Percentiles rank a stretch among this genome's conserved stretches.
These are phyloP conservation scores for Penicillium sp. DNA, from an alignment of 2,329 filamentous ascomycete species.

Conservation along the genomic window DNA sequence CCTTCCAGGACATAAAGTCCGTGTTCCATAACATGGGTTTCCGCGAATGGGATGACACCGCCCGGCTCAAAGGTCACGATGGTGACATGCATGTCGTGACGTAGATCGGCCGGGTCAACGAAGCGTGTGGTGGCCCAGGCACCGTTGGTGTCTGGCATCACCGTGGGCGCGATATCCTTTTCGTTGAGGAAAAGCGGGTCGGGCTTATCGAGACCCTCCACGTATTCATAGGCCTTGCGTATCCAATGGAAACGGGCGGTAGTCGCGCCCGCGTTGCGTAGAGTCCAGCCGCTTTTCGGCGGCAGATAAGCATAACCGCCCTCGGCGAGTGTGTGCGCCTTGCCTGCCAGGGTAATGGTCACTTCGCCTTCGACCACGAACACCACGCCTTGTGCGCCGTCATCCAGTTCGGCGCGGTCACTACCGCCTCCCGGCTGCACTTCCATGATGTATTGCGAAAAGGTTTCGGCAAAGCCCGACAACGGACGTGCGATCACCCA, in stretches of 20 bases:
- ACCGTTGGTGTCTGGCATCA: conserved; percentile 25
- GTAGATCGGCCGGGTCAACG: conserved; percentile 24
- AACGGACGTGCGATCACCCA: conserved; percentile 27
- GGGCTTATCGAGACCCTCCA: conserved; percentile 23
- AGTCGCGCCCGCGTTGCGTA: conserved; percentile 16
- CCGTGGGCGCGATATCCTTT: conserved; percentile 20
- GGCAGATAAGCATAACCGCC: conserved; percentile 26
- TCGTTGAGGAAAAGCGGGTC: conserved; percentile 25
- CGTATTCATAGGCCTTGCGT: conserved; percentile 24
- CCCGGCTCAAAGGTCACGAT: conserved; percentile 26
- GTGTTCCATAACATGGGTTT: conserved; percentile 29
- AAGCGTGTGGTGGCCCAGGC: conserved; percentile 26
- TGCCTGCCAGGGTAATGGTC: conserved; percentile 14
- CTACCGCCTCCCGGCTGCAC: conserved; percentile 24
- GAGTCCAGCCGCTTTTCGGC: conserved; percentile 25
- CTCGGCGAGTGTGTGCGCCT: conserved; percentile 21
- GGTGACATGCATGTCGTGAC: conserved; percentile 28
- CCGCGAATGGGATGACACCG: conserved; percentile 24
- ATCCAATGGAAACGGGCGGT: conserved; percentile 28
- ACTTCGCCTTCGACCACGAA: conserved; percentile 26
- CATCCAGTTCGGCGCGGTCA: conserved; percentile 22
- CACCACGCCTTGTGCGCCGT: conserved; percentile 19
- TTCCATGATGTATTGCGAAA: conserved; percentile 30
- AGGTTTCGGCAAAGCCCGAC: conserved; percentile 27
- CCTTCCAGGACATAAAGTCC: conserved; percentile 26